A percentile compares a stretch with the other conserved stretches of the same genome.
Evolutionary conservation across 2,329 filamentous ascomycete genomes (phyloP).

Genomic region (Aspergillus puulaauensis): DNA sequence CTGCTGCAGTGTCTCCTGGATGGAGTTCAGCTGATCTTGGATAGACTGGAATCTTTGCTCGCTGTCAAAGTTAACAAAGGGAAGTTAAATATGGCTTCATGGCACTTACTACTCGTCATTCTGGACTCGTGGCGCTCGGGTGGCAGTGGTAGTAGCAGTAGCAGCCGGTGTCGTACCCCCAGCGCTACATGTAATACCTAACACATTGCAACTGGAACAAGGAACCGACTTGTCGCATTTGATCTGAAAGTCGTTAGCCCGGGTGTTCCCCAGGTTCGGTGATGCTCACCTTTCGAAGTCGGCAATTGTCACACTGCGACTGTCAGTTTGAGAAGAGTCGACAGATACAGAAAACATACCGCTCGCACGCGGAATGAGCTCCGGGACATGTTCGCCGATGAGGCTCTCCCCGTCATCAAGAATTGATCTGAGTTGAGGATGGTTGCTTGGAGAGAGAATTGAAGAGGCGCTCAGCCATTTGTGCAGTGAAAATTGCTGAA

Average conservation of each 20-base stretch:
- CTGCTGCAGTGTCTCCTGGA: constrained; percentile 19
- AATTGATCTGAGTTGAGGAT: background rate
- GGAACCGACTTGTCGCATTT: constrained; percentile 24
- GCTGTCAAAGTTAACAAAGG: background rate
- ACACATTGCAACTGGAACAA: constrained; percentile 22
- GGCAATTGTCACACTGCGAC: constrained; percentile 29
- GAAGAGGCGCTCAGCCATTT: background rate
- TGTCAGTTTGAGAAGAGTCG: background rate
- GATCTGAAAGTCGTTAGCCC: constrained; percentile 12
- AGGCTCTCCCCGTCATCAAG: constrained; percentile 12
- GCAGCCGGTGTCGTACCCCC: constrained; percentile 1
- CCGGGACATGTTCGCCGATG: constrained; percentile 1
- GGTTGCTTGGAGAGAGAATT: background rate
- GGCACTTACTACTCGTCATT: constrained; percentile 19
- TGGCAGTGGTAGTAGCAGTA: background rate
- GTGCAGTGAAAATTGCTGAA: too few relatives aligned
- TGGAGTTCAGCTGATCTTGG: constrained; percentile 19
- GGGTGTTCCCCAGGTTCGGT: background rate
- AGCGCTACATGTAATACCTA: constrained; percentile 19
- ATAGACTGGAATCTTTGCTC: constrained; percentile 18
- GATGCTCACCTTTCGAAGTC: constrained; percentile 23
- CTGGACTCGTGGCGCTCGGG: constrained; percentile 4
- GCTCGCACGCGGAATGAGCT: constrained; percentile 26
- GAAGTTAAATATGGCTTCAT: too few relatives aligned
- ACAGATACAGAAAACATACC: constrained; percentile 11